Percentiles rank a stretch among this genome's conserved stretches.
These are phyloP conservation scores for Blepharisma undulans DNA, from an alignment of 169 alveolate genomes.

Conservation along the genomic window DNA sequence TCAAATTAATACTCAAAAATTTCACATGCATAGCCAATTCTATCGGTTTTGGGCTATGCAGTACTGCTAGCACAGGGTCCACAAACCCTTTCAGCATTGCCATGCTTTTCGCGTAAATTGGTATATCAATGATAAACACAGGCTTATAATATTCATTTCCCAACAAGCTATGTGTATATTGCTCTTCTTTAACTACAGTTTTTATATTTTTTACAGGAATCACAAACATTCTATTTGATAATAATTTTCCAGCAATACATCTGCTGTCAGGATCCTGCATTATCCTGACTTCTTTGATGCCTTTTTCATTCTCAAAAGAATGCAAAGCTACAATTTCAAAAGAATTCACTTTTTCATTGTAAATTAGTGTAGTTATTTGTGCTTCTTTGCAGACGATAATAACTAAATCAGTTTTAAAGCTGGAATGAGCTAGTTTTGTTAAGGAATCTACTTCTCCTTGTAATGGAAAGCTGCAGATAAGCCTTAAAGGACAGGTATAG, in stretches of 20 bases:
- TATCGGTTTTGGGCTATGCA: background rate
- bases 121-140: constrained; percentile 6
- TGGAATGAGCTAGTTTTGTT: background rate
- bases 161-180: background rate
- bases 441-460: constrained; percentile 30
- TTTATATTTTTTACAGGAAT: constrained; percentile 1
- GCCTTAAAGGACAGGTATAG: background rate
- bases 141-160: constrained; percentile 24
- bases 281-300: background rate
- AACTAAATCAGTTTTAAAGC: constrained; percentile 2
- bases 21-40: background rate
- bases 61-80: constrained; percentile 23
- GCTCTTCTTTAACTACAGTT: background rate
- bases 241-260: background rate
- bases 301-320: constrained; percentile 39
- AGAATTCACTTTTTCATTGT: background rate
- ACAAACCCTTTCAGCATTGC: constrained; percentile 16
- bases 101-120: background rate
- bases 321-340: constrained; percentile 11
- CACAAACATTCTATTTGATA: constrained; percentile 9
- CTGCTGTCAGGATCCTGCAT: constrained; percentile 37
- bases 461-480: background rate
- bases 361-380: background rate
- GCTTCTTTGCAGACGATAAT: constrained; percentile 1
- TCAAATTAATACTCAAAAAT: constrained; percentile 3